Conservation (phyloP, 768 basidiomycete genomes). For the Trichaptum fuscoviolaceum region DNA sequence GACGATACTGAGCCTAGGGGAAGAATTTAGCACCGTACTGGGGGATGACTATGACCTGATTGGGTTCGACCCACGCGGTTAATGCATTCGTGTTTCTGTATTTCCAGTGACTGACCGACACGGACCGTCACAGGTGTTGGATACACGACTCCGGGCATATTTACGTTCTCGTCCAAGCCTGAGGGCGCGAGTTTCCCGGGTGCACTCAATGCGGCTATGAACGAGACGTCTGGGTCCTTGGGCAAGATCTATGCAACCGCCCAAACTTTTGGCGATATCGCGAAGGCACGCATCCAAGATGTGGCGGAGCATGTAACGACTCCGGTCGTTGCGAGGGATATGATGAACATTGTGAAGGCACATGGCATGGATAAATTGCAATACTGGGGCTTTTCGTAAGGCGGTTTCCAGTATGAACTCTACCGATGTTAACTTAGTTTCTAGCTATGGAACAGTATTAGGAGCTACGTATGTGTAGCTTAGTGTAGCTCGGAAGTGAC, state of each 20-base stretch:
- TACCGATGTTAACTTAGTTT: not conserved
- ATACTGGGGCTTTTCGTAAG: slow-evolving; percentile 17
- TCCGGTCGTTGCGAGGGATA: slow-evolving; percentile 14
- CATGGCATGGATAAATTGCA: slow-evolving; percentile 13
- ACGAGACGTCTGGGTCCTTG: not conserved
- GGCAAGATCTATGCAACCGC: not conserved
- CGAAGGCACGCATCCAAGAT: not conserved
- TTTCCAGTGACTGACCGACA: not conserved
- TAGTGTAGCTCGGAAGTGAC: not conserved
- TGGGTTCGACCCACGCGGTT: slow-evolving; percentile 26
- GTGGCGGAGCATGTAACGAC: slow-evolving; percentile 12
- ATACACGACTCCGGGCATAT: slow-evolving; percentile 13
- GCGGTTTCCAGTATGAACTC: too few relatives aligned
- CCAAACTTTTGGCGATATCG: not conserved
- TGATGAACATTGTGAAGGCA: slow-evolving; percentile 15
- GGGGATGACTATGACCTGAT: slow-evolving; percentile 22
- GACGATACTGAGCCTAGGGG: not conserved
- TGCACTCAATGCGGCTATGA: slow-evolving; percentile 1
- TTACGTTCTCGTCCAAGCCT: slow-evolving; percentile 12
- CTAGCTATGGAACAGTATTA: slow-evolving; percentile 18
- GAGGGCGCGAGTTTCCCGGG: not conserved
- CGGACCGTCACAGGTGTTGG: slow-evolving; percentile 10
- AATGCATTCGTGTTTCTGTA: not conserved
- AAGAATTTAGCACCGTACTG: slow-evolving; percentile 9
- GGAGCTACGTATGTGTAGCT: slow-evolving; percentile 14